A percentile compares a stretch with the other conserved stretches of the same genome.
Conservation (phyloP, 306 rosid genomes). For the Fagus sylvatica region DNA sequence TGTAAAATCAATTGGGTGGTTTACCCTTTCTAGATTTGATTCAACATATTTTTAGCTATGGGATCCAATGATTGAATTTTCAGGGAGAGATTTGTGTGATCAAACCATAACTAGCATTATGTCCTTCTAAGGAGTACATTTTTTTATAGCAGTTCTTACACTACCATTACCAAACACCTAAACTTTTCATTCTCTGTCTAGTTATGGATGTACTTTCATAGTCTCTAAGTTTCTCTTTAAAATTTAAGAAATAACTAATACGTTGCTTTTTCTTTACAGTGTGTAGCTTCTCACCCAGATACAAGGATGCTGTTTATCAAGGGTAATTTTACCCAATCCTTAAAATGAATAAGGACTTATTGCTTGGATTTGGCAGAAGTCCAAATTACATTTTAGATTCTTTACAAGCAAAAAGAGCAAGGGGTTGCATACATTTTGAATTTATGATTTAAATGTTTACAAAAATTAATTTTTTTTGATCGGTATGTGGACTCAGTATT, state of each 20-base stretch:
- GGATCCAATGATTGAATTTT: no score
- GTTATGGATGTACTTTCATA: not conserved
- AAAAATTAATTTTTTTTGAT: not conserved
- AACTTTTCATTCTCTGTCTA: not conserved
- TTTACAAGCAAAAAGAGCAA: not conserved
- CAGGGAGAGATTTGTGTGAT: no score
- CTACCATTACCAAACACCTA: not conserved
- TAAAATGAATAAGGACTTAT: not conserved
- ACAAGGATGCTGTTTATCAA: slow-evolving; percentile 36
- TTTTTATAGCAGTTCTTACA: no score
- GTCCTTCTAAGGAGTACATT: no score
- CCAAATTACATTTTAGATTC: not conserved
- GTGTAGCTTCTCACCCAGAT: slow-evolving; percentile 43
- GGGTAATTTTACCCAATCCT: slow-evolving; percentile 29
- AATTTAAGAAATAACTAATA: not conserved
- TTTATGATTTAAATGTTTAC: not conserved
- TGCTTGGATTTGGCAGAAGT: not conserved
- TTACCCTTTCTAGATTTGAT: not conserved
- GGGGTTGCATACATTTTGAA: not conserved
- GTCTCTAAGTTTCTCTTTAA: not conserved
- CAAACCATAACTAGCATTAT: not conserved
- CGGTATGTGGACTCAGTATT: not conserved
- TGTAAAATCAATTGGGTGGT: not conserved
- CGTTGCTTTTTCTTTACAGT: slow-evolving; percentile 33
- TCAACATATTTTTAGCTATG: not conserved